A percentile compares a stretch with the other conserved stretches of the same genome.
These are phyloP conservation scores for Mycena pura DNA, from an alignment of 768 basidiomycete genomes.

Conservation along the genomic window DNA sequence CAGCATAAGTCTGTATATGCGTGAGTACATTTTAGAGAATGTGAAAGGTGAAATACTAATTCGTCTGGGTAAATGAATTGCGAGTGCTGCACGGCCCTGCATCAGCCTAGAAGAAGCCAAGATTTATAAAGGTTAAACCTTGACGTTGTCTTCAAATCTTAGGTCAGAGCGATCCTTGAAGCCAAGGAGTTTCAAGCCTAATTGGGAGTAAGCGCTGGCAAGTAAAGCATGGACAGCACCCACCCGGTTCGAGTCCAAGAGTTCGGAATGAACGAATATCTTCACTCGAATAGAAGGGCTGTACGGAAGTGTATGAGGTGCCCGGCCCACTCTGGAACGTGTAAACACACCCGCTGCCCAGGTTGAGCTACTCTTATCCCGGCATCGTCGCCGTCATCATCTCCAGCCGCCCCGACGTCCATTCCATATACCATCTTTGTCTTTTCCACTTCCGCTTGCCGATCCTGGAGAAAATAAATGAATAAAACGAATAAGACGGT, in stretches of 20 bases:
- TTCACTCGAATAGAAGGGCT: constrained; percentile 88
- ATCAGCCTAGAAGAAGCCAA: too few relatives aligned
- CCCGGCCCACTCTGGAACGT: background rate
- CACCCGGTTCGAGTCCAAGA: constrained; percentile 78
- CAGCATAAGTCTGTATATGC: constrained; percentile 69
- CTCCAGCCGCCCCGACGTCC: constrained; percentile 44
- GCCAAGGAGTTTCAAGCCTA: constrained; percentile 90
- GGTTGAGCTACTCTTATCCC: constrained; percentile 52
- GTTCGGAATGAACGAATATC: constrained; percentile 85
- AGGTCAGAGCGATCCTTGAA: constrained; percentile 81
- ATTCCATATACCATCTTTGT: constrained; percentile 54
- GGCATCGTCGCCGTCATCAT: constrained; percentile 43
- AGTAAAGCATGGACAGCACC: constrained; percentile 19
- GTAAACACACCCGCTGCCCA: constrained; percentile 56
- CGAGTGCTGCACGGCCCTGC: too few relatives aligned
- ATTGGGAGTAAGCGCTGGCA: background rate
- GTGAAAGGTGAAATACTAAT: constrained; percentile 54
- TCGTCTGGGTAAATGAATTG: constrained; percentile 94
- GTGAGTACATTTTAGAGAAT: constrained; percentile 22
- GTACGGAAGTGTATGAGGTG: constrained; percentile 6
- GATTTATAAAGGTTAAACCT: too few relatives aligned
- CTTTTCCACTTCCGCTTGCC: constrained; percentile 54
- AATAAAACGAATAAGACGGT: background rate
- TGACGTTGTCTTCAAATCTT: constrained; percentile 87
- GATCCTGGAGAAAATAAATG: constrained; percentile 39